Percentiles rank a stretch among this genome's conserved stretches.
Conservation (phyloP, 176 grass and related monocot genomes). For the Eragrostis nindensis region DNA sequence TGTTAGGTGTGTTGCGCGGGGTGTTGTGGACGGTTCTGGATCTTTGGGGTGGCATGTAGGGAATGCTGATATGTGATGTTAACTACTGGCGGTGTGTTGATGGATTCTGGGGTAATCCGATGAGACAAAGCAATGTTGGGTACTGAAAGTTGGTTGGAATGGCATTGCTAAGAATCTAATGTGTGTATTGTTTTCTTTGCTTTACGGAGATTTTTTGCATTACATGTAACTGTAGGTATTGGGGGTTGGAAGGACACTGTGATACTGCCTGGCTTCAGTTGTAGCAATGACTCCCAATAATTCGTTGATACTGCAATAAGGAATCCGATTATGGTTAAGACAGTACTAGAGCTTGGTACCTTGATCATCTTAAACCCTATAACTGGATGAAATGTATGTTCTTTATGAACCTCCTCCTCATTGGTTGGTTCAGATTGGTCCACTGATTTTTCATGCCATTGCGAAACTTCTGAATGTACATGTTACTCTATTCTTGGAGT, state of each 20-base stretch:
- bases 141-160: not conserved
- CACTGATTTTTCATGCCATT: not conserved
- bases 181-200: not conserved
- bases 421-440: not conserved
- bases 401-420: not conserved
- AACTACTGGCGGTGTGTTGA: not conserved
- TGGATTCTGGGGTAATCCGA: conserved; percentile 3
- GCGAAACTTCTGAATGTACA: not conserved
- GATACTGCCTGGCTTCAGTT: not conserved
- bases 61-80: conserved; percentile 2
- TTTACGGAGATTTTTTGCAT: not conserved
- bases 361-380: not conserved
- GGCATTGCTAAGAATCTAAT: not conserved
- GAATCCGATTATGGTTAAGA: not conserved
- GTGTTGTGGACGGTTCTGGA: not conserved
- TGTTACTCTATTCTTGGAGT: not conserved
- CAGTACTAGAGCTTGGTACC: not conserved
- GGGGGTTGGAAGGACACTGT: not conserved
- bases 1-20: not conserved
- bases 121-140: not conserved
- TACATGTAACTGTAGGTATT: not conserved
- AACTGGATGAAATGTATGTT: not conserved
- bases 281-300: no score
- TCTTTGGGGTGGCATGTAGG: not conserved
- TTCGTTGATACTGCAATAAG: no score